Evolutionary conservation across 768 basidiomycete genomes (phyloP).

Genomic region (Boletales sp.): DNA sequence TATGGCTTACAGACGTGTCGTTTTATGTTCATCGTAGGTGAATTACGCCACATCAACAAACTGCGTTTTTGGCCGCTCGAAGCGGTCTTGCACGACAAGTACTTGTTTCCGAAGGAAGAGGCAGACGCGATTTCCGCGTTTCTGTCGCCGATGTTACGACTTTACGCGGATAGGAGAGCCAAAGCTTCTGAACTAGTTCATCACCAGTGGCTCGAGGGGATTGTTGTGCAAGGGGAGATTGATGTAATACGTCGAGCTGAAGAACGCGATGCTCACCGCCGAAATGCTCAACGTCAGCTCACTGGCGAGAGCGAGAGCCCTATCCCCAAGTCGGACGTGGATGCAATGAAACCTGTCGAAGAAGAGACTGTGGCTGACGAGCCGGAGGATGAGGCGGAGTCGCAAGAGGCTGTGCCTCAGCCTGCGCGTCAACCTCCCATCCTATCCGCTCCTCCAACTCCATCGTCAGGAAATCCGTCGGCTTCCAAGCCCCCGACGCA

Average conservation of each 20-base stretch:
- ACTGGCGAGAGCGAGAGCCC: constrained; percentile 6
- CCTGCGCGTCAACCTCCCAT: constrained; percentile 28
- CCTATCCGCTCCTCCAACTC: constrained; percentile 30
- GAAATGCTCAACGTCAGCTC: constrained; percentile 10
- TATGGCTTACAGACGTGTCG: not conserved
- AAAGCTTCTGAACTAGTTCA: constrained; percentile 82
- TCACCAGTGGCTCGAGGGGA: constrained; percentile 83
- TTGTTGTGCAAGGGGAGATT: constrained; percentile 86
- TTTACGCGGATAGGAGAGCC: constrained; percentile 86
- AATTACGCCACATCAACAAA: constrained; percentile 92
- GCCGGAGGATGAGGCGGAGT: not conserved
- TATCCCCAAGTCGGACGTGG: constrained; percentile 32
- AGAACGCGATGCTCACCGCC: constrained; percentile 41
- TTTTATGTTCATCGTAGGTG: constrained; percentile 39
- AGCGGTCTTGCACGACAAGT: constrained; percentile 88
- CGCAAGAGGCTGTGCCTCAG: not conserved
- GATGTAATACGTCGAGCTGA: constrained; percentile 72
- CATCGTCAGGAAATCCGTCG: no score
- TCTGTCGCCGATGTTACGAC: constrained; percentile 84
- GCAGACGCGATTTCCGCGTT: constrained; percentile 80
- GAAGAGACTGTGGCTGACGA: constrained; percentile 27
- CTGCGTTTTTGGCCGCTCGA: constrained; percentile 89
- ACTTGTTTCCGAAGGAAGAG: constrained; percentile 81
- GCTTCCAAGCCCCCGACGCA: no score
- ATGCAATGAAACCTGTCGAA: constrained; percentile 79